A percentile compares a stretch with the other conserved stretches of the same genome.
phyloP scores from a whole-genome alignment of 345 rosid genomes.

The Psidium guajava region DNA sequence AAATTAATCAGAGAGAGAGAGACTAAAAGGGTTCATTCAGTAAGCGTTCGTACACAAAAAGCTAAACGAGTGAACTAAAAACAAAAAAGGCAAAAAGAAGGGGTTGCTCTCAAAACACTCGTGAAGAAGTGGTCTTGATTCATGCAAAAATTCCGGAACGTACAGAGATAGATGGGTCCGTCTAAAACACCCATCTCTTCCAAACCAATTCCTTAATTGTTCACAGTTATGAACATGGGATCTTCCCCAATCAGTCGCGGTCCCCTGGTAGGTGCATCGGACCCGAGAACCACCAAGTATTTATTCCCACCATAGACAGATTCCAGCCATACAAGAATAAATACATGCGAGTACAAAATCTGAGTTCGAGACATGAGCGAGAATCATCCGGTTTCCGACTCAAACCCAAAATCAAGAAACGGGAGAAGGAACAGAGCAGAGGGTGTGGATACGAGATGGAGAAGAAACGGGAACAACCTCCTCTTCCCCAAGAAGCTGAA shows the following conservation, averaged over 20 bases:
- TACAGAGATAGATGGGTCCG: not conserved
- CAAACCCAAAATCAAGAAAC: not conserved
- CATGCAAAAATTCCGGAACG: not conserved
- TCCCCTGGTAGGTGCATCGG: not conserved
- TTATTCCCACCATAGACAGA: not conserved
- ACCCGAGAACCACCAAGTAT: not conserved
- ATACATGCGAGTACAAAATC: not conserved
- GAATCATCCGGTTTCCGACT: not conserved
- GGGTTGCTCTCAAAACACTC: not conserved
- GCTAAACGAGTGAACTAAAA: not conserved
- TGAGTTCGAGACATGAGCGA: not conserved
- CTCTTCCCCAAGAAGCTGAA: not conserved
- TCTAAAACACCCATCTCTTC: not conserved
- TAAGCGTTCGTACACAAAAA: not conserved
- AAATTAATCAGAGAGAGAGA: conserved; percentile 18
- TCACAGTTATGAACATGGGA: not conserved
- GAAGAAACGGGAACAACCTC: not conserved
- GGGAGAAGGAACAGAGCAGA: not conserved
- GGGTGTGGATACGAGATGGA: not conserved
- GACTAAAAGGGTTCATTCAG: not conserved
- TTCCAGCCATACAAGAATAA: not conserved
- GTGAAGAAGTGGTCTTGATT: not conserved
- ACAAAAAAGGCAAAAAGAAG: not conserved
- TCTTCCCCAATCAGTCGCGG: not conserved
- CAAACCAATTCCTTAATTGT: not conserved